phyloP scores from a whole-genome alignment of 495 filamentous ascomycete species.

The Rusavskia elegans region DNA sequence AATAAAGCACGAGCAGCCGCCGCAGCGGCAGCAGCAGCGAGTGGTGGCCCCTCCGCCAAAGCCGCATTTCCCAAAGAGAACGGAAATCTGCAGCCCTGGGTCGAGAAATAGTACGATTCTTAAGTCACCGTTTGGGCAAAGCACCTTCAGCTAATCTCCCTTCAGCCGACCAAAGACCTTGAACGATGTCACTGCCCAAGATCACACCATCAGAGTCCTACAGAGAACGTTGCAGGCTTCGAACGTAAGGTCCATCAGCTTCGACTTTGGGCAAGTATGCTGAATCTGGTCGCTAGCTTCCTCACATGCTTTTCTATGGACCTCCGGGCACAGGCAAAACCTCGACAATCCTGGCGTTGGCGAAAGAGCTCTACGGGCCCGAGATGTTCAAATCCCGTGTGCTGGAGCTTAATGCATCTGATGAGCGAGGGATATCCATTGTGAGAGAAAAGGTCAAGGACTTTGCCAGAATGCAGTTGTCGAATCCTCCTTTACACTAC shows the following conservation, averaged over 20 bases:
- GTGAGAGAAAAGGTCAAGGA: conserved; percentile 98
- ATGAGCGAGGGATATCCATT: conserved; percentile 94
- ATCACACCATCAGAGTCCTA: conserved; percentile 88
- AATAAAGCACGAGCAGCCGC: conserved; percentile 83
- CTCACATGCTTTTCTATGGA: conserved; percentile 99
- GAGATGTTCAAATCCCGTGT: conserved; percentile 87
- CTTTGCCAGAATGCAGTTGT: conserved; percentile 88
- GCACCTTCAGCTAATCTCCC: background rate
- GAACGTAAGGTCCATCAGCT: conserved; percentile 40
- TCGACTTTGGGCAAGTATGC: background rate
- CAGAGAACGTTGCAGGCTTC: conserved; percentile 85
- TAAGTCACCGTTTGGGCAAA: too few relatives aligned
- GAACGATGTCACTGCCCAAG: conserved; percentile 91
- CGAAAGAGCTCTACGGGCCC: conserved; percentile 93
- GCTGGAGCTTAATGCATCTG: conserved; percentile 95
- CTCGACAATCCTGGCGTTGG: conserved; percentile 91
- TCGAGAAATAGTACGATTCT: conserved; percentile 87
- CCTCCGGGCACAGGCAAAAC: conserved; percentile 97
- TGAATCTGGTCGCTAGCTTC: conserved; percentile 40
- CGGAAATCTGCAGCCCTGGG: conserved; percentile 73
- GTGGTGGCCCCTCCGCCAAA: conserved; percentile 30
- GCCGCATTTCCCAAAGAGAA: conserved; percentile 44
- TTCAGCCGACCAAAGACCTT: conserved; percentile 79
- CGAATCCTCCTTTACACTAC: conserved; percentile 58
- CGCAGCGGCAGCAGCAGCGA: conserved; percentile 36